Evolutionary conservation across 1,284 basidiomycete species (phyloP).

Genomic region (Mycena sp.): DNA sequence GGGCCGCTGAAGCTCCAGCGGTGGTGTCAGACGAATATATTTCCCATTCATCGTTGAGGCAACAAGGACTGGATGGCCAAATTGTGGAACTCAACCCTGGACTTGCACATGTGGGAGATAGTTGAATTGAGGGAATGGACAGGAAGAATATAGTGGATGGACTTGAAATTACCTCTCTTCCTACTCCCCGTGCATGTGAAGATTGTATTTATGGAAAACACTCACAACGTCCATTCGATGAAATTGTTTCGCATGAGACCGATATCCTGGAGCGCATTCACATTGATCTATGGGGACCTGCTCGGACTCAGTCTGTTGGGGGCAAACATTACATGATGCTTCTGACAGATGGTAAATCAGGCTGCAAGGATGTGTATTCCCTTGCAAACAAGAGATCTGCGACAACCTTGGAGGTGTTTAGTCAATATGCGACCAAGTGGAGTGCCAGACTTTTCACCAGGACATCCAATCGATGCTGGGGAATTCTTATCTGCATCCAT

Average conservation of each 20-base stretch:
- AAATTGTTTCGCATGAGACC: background rate
- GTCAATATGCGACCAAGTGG: constrained; percentile 4
- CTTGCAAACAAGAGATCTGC: constrained; percentile 15
- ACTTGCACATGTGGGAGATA: background rate
- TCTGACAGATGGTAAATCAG: constrained; percentile 11
- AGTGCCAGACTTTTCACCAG: constrained; percentile 19
- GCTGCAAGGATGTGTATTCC: constrained; percentile 13
- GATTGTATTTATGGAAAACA: constrained; percentile 11
- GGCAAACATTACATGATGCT: constrained; percentile 19
- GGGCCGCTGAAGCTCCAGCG: too few species aligned
- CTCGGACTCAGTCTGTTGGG: background rate
- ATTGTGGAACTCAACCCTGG: too few species aligned
- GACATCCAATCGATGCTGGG: too few species aligned
- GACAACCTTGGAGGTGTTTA: constrained; percentile 2
- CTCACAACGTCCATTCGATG: constrained; percentile 13
- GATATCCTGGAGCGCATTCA: constrained; percentile 5
- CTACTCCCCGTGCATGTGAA: background rate
- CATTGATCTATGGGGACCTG: constrained; percentile 17
- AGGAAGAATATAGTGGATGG: constrained; percentile 17
- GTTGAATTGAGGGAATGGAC: background rate
- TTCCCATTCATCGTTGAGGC: too few species aligned
- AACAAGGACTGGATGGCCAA: too few species aligned
- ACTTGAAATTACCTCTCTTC: background rate
- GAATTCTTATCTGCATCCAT: too few species aligned
- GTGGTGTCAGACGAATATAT: too few species aligned